These are phyloP conservation scores for Drosera capensis DNA, from an alignment of 148 eudicot species.

Conservation along the genomic window DNA sequence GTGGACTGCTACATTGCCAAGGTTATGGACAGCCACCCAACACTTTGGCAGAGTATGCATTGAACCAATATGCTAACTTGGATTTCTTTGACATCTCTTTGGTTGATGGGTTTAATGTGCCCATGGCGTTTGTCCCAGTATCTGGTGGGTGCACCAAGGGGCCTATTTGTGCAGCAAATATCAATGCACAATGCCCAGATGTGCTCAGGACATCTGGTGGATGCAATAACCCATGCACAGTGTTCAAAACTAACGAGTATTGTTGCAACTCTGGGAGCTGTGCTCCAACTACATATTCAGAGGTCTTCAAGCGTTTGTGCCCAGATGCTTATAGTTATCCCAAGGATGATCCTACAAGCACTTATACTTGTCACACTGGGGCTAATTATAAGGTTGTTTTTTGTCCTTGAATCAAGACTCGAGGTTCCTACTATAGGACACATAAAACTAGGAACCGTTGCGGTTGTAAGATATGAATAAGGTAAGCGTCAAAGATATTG, in stretches of 20 bases:
- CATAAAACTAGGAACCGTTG: too few relatives aligned
- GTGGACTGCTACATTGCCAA: slow-evolving; percentile 23
- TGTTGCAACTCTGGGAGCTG: slow-evolving; percentile 23
- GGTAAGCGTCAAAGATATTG: too few relatives aligned
- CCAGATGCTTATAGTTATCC: slow-evolving; percentile 32
- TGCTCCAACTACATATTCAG: slow-evolving; percentile 17
- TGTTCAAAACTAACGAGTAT: slow-evolving; percentile 20
- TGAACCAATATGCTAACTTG: slow-evolving; percentile 12
- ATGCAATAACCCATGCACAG: slow-evolving; percentile 39
- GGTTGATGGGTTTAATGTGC: slow-evolving; percentile 37
- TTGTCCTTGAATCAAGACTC: slow-evolving; percentile 33
- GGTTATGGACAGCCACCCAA: slow-evolving; percentile 19
- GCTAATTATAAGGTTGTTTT: slow-evolving; percentile 29
- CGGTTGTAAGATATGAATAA: too few relatives aligned
- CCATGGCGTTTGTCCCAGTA: slow-evolving; percentile 25
- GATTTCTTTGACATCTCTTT: slow-evolving; percentile 48
- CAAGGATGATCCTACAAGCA: slow-evolving; percentile 31
- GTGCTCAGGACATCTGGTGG: slow-evolving; percentile 20
- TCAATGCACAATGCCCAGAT: slow-evolving; percentile 20
- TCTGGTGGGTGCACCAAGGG: slow-evolving; percentile 14
- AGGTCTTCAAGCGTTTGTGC: slow-evolving; percentile 26
- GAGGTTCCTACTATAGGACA: too few relatives aligned
- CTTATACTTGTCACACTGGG: slow-evolving; percentile 28
- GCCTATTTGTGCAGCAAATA: slow-evolving; percentile 12
- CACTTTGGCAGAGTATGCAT: slow-evolving; percentile 30